These are phyloP conservation scores for Taiozyma onychis DNA, from an alignment of 1,139 yeast genomes.

Conservation along the genomic window DNA sequence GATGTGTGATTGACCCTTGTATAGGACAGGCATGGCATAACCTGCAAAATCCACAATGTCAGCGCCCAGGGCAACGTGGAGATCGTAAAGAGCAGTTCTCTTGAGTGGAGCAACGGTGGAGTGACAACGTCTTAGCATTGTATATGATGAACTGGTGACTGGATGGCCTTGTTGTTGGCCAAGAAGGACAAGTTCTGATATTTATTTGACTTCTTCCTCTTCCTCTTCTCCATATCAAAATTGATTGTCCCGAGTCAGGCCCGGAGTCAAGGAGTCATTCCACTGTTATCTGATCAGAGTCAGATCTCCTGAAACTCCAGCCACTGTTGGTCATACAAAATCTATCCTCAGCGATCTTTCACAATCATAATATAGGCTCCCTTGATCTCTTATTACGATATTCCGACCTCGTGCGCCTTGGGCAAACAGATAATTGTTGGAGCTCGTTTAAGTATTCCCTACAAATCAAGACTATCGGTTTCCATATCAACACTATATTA, in stretches of 20 bases:
- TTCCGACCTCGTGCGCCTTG: no score
- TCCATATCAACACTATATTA: no score
- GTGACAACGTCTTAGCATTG: slow-evolving; percentile 25
- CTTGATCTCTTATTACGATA: no score
- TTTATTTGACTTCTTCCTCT: background rate
- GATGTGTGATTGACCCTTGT: slow-evolving; percentile 75
- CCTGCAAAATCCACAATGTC: slow-evolving; percentile 97
- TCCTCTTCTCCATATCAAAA: background rate
- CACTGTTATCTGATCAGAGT: background rate
- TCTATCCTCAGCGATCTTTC: no score
- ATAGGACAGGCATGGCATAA: slow-evolving; percentile 87
- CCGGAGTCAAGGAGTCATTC: background rate
- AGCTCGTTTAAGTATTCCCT: no score
- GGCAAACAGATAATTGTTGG: no score
- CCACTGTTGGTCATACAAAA: no score
- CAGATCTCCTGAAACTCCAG: background rate
- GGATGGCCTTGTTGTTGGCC: background rate
- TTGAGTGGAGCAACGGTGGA: slow-evolving; percentile 28
- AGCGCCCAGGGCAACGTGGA: slow-evolving; percentile 75
- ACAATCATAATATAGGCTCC: no score
- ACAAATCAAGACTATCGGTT: no score
- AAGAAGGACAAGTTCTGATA: background rate
- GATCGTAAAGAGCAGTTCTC: slow-evolving; percentile 77
- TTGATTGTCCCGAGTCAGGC: background rate
- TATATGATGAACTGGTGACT: background rate